Evolutionary conservation across 2,329 filamentous ascomycete species (phyloP).

Genomic region (Amylocarpus encephaloides): DNA sequence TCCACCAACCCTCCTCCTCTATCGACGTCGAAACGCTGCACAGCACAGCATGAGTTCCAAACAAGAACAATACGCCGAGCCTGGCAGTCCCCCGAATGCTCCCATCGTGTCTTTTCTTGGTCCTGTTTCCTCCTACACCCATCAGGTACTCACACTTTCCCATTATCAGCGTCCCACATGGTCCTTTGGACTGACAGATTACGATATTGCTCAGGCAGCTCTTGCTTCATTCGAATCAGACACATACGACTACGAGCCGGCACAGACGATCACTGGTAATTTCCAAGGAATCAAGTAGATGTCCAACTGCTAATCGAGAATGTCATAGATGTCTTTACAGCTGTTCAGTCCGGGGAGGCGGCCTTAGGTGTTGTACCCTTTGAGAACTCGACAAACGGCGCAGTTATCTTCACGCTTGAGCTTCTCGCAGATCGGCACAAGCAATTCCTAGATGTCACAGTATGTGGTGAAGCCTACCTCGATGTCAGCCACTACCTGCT

Average conservation of each 20-base stretch:
- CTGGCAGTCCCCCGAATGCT: neutral
- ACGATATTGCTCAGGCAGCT: constrained; percentile 41
- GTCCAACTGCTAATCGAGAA: constrained; percentile 7
- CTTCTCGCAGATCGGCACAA: constrained; percentile 70
- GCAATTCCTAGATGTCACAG: constrained; percentile 60
- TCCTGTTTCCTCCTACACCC: constrained; percentile 60
- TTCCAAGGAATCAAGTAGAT: neutral
- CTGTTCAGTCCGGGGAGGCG: constrained; percentile 61
- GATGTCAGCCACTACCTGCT: constrained; percentile 84
- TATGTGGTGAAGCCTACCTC: constrained; percentile 80
- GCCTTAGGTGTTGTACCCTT: constrained; percentile 81
- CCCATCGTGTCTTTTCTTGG: constrained; percentile 52
- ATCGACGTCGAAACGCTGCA: too few species aligned
- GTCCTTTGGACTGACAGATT: constrained; percentile 25
- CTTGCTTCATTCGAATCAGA: constrained; percentile 42
- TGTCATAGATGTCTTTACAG: constrained; percentile 65
- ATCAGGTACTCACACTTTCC: constrained; percentile 47
- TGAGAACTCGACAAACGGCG: constrained; percentile 93
- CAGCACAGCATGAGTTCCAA: neutral
- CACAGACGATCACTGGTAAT: constrained; percentile 39
- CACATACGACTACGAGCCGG: constrained; percentile 35
- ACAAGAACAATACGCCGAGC: neutral
- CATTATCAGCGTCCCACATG: constrained; percentile 14
- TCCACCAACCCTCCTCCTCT: neutral
- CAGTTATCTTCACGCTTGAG: constrained; percentile 84